phyloP scores from a whole-genome alignment of 2,329 filamentous ascomycete species.

The Paraconiothyrium brasiliense region DNA sequence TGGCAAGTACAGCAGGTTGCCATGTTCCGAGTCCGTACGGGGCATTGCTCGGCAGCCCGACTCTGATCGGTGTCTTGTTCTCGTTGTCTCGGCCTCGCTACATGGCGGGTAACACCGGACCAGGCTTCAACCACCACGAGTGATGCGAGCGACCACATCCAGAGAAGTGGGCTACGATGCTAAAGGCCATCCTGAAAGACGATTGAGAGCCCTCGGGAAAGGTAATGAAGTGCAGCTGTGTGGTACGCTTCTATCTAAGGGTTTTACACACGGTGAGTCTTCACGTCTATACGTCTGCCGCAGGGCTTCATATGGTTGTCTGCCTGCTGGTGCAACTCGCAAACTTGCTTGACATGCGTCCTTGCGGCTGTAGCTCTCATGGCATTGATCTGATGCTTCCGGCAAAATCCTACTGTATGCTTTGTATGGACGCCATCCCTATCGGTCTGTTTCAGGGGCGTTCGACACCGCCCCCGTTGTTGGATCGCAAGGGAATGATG shows the following conservation, averaged over 20 bases:
- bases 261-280: not conserved
- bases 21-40: not conserved
- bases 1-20: not conserved
- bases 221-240: not conserved
- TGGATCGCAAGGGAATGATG: not conserved
- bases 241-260: not conserved
- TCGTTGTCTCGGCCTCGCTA: constrained; percentile 2
- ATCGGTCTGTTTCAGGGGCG: not conserved
- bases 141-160: not conserved
- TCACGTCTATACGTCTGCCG: too few species aligned
- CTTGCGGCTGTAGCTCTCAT: not conserved
- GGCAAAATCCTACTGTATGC: not conserved
- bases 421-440: not conserved
- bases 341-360: not conserved
- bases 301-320: not conserved
- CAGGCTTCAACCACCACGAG: not conserved
- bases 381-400: not conserved
- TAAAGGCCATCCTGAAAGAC: not conserved
- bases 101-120: not conserved
- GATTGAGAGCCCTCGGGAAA: not conserved
- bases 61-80: not conserved
- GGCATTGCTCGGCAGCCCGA: not conserved
- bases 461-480: not conserved
- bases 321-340: not conserved
- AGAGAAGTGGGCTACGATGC: not conserved